phyloP scores from a whole-genome alignment of 441 rosid species.

The Geranium incanum region DNA sequence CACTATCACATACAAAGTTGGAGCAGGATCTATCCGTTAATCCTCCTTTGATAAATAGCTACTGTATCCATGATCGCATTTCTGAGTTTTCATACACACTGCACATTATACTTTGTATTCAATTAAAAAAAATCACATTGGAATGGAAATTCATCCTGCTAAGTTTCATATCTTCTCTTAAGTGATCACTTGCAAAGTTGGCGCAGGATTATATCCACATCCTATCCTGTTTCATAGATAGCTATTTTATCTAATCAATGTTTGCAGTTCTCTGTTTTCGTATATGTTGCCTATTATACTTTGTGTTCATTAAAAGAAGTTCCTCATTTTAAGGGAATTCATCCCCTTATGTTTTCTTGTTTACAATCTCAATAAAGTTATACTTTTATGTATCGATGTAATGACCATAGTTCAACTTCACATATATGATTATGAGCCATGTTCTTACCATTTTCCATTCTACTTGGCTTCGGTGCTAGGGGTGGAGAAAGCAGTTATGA shows the following conservation, averaged over 20 bases:
- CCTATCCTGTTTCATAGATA: no score
- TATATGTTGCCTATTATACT: background rate
- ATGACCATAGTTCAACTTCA: background rate
- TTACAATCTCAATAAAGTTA: background rate
- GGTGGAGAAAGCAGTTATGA: background rate
- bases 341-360: background rate
- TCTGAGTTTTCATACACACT: no score
- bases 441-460: slow-evolving; percentile 1
- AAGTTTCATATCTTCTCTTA: no score
- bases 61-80: no score
- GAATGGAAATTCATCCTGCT: no score
- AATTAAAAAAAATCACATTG: no score
- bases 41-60: background rate
- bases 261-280: background rate
- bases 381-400: background rate
- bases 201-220: no score
- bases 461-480: background rate
- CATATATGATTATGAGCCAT: background rate
- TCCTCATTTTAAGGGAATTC: background rate
- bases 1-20: background rate
- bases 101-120: no score
- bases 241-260: background rate
- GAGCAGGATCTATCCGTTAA: background rate
- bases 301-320: background rate
- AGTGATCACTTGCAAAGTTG: no score